Percentiles rank a stretch among this genome's conserved stretches.
These are phyloP conservation scores for Corymbia maculata DNA, from an alignment of 345 rosid species.

Conservation along the genomic window DNA sequence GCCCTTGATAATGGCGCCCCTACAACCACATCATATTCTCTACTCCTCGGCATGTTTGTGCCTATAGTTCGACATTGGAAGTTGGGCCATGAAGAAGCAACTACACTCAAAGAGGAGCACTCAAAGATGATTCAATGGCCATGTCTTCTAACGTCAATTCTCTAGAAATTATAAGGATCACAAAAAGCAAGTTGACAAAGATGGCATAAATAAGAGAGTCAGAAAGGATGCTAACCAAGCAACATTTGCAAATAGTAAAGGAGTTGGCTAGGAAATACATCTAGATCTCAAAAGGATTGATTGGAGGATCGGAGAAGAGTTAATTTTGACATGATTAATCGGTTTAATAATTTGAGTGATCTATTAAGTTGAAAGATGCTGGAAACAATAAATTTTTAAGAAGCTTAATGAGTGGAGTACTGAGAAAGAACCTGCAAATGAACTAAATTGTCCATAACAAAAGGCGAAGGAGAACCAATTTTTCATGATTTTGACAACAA, in stretches of 20 bases:
- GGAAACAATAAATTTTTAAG: slow-evolving; percentile 17
- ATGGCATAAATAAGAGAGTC: neutral
- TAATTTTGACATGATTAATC: neutral
- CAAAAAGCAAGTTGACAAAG: slow-evolving; percentile 1
- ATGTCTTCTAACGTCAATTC: neutral
- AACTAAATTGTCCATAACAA: neutral
- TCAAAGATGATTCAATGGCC: neutral
- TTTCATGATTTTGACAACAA: slow-evolving; percentile 56
- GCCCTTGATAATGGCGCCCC: neutral
- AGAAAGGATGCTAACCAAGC: neutral
- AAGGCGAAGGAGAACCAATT: slow-evolving; percentile 19
- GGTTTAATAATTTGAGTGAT: neutral
- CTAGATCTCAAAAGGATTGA: neutral
- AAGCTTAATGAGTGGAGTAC: slow-evolving; percentile 12
- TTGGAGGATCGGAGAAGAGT: neutral
- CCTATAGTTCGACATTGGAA: neutral
- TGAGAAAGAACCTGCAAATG: neutral
- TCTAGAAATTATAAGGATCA: slow-evolving; percentile 5
- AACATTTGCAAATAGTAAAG: neutral
- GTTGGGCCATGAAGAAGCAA: neutral
- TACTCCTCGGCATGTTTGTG: neutral
- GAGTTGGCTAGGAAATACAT: too few species aligned
- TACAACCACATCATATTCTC: neutral
- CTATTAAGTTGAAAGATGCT: slow-evolving; percentile 11
- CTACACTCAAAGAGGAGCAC: neutral